These are phyloP conservation scores for Colletotrichum siamense DNA, from an alignment of 2,329 filamentous ascomycete genomes.

Conservation along the genomic window DNA sequence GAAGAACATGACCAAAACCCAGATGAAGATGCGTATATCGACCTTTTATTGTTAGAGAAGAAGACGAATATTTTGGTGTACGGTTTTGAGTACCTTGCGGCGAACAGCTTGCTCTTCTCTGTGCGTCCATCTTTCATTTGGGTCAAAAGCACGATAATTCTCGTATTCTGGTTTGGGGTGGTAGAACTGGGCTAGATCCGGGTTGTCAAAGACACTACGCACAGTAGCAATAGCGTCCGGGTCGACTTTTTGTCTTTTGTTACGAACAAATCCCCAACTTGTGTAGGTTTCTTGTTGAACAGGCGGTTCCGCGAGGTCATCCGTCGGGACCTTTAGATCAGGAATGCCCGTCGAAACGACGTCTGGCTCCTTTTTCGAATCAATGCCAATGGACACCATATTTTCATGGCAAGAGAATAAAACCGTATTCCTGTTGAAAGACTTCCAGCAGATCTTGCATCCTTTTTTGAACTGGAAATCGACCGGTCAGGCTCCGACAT, in stretches of 20 bases:
- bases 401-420: background rate
- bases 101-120: background rate
- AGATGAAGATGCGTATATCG: background rate
- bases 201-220: background rate
- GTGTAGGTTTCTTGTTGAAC: background rate
- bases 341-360: background rate
- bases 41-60: background rate
- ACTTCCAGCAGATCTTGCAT: background rate
- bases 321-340: too few species aligned
- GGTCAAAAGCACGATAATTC: background rate
- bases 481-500: background rate
- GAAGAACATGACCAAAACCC: conserved; percentile 50
- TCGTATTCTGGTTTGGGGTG: background rate
- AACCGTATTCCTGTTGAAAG: background rate
- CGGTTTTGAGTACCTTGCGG: background rate
- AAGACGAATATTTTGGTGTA: rapidly evolving
- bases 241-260: background rate
- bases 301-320: background rate
- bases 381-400: background rate
- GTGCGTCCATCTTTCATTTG: background rate
- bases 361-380: background rate
- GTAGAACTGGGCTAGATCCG: background rate
- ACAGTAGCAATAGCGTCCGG: background rate
- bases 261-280: background rate
- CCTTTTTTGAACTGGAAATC: background rate